phyloP scores from a whole-genome alignment of 768 basidiomycete species.

The Kwoniella newhampshirensis region DNA sequence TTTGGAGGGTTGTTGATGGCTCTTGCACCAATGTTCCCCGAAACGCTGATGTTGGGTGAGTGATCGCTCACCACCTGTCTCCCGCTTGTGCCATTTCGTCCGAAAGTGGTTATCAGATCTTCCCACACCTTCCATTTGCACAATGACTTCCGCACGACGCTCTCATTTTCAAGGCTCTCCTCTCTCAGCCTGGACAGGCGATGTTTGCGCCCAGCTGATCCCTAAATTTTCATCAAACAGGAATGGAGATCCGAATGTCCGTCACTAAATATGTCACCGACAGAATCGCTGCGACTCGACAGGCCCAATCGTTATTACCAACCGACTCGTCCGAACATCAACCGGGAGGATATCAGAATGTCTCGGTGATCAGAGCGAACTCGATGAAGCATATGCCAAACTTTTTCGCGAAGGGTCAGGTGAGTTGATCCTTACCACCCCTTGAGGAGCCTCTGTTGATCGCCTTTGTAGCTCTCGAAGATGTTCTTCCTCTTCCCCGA shows the following conservation, averaged over 20 bases:
- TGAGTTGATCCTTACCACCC: conserved; percentile 33
- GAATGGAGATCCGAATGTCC: conserved; percentile 94
- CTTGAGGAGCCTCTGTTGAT: not conserved
- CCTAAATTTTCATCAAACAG: conserved; percentile 55
- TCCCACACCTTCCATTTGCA: not conserved
- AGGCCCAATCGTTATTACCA: conserved; percentile 40
- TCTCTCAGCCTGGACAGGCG: too few species aligned
- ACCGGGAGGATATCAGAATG: conserved; percentile 62
- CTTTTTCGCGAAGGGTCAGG: conserved; percentile 84
- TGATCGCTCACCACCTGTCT: conserved; percentile 24
- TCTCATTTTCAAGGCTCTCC: too few species aligned
- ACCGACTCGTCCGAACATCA: conserved; percentile 25
- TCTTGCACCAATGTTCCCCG: conserved; percentile 85
- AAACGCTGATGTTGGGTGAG: conserved; percentile 86
- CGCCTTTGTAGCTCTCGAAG: conserved; percentile 64
- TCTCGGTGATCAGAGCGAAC: conserved; percentile 91
- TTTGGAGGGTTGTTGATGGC: conserved; percentile 91
- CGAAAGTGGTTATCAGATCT: too few species aligned
- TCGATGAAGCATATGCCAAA: conserved; percentile 99
- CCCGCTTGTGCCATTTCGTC: not conserved
- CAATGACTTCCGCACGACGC: not conserved
- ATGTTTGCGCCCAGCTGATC: too few species aligned
- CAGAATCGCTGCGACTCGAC: conserved; percentile 86
- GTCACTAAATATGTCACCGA: conserved; percentile 96
- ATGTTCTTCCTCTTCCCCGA: conserved; percentile 99